Evolutionary conservation across 257 asterid genomes (phyloP), one percentile per base, ranked within the genome.

Genomic region (Cordia subcordata): DNA sequence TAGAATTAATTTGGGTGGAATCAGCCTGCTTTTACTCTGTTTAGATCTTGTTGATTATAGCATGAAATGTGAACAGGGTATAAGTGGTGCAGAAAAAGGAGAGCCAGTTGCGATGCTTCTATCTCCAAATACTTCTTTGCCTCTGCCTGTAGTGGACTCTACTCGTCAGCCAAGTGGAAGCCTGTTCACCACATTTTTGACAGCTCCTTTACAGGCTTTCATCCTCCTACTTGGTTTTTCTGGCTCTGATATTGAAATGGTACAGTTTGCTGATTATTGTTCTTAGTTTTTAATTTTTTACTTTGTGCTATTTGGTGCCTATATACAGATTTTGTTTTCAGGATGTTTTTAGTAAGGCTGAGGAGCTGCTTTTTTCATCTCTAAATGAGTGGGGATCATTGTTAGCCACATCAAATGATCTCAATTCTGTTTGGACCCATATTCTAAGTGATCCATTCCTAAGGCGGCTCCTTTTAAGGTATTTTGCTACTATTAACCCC

Each of bases 391-490:
- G 85, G 80, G 97, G 99, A 19, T 83, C 80, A 44, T 75, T 57
- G 23, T 68, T 93, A 66, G 89, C 85, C 54, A 60, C 70, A 68
- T 78, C 79, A 47, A 84, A 75, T 52, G 73, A 69, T 71, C 88
- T 93, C 58, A 77, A 79, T 79, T 83, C 97, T 63, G 89, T 76
- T 51, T 93, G 99, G 99, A 79, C 94, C 33, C 97, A 93, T 71
- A 77, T 77, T 63, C 66, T 86, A 61, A 39, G 77, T 17, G 97
- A 89, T 71, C 86, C 96, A 63, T 86, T 93, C 87, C 77, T 93
- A 74, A 82, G 91, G 74, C 81, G 97, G 61, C 86, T 93, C 60
- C 81, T 93, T 69, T 60, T 89, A 53, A 93, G 99, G 99, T 86
- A 76, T 13, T 64, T 18, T 42, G 47, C 18, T 55, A 11, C 49